Conservation (phyloP, 2,329 filamentous ascomycete species). For the Rutstroemia sydowiana region DNA sequence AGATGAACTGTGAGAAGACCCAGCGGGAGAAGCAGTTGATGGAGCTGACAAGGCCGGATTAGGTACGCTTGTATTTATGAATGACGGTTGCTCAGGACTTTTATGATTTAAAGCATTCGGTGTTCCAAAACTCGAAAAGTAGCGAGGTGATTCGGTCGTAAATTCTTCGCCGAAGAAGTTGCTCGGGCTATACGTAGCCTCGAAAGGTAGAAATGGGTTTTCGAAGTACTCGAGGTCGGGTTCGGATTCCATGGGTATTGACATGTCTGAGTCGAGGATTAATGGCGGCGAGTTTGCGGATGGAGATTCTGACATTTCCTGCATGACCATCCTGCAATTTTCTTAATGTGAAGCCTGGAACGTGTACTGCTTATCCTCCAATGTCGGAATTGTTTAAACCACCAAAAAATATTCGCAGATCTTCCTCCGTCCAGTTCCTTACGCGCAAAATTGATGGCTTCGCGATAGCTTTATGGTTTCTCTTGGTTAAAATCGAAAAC, state of each 20-base stretch:
- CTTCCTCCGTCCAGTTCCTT: not conserved
- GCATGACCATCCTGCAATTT: constrained; percentile 20
- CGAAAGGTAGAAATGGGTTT: constrained; percentile 27
- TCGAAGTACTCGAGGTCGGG: constrained; percentile 33
- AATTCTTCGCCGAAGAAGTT: constrained; percentile 28
- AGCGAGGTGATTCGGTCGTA: constrained; percentile 20
- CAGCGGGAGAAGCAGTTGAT: constrained; percentile 30
- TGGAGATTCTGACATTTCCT: constrained; percentile 21
- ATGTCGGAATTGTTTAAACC: not conserved
- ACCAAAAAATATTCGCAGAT: not conserved
- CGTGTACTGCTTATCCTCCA: not conserved
- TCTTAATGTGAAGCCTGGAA: constrained; percentile 1
- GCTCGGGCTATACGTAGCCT: constrained; percentile 27
- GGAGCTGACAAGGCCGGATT: constrained; percentile 20
- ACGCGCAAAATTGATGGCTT: not conserved
- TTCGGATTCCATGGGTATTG: constrained; percentile 27
- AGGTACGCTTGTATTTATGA: not conserved
- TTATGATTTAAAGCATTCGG: constrained; percentile 18
- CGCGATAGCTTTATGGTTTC: not conserved
- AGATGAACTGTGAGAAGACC: constrained; percentile 42
- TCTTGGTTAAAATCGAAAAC: not conserved
- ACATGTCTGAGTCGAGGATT: constrained; percentile 32
- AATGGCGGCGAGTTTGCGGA: constrained; percentile 30
- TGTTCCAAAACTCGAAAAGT: constrained; percentile 22
- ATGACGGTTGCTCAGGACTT: constrained; percentile 6